A percentile compares a stretch with the other conserved stretches of the same genome.
Evolutionary conservation across 257 asterid genomes (phyloP).

Genomic region (Plantago elongata): DNA sequence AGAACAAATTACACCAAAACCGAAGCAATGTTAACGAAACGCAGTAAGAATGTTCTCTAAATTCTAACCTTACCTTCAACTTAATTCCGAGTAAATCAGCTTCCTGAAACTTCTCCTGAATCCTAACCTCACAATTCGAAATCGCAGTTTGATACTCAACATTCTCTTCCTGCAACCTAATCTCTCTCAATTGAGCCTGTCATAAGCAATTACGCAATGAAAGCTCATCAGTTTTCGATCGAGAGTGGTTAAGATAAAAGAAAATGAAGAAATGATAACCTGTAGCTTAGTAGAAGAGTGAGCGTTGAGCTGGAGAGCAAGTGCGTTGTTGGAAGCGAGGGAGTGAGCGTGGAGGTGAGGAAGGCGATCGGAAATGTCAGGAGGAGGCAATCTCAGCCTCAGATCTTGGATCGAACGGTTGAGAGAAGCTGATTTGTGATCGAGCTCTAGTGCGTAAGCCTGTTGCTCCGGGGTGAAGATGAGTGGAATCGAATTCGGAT

Average conservation of each 20-base stretch:
- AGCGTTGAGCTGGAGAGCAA: constrained; percentile 82
- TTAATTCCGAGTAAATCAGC: constrained; percentile 59
- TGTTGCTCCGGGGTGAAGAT: constrained; percentile 81
- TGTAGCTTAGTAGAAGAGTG: constrained; percentile 91
- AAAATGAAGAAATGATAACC: constrained; percentile 24
- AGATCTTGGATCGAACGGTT: constrained; percentile 95
- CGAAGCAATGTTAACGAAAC: too few relatives aligned
- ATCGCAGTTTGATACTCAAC: constrained; percentile 68
- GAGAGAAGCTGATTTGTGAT: constrained; percentile 54
- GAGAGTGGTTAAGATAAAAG: background rate
- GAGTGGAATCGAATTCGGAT: constrained; percentile 62
- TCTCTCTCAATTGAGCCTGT: constrained; percentile 72
- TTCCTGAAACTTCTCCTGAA: constrained; percentile 69
- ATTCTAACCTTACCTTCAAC: constrained; percentile 46
- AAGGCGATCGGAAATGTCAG: constrained; percentile 87
- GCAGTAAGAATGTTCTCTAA: constrained; percentile 16
- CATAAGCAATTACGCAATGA: constrained; percentile 6
- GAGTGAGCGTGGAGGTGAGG: constrained; percentile 98
- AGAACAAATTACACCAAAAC: background rate
- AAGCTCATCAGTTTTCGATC: constrained; percentile 1
- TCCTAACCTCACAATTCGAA: constrained; percentile 56
- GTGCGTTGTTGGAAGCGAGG: constrained; percentile 83
- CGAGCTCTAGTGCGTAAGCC: constrained; percentile 56
- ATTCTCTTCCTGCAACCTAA: constrained; percentile 75
- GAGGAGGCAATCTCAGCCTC: constrained; percentile 85